These are phyloP conservation scores for Entomortierella parvispora DNA, from an alignment of 192 early-diverging fungal species.

Conservation along the genomic window DNA sequence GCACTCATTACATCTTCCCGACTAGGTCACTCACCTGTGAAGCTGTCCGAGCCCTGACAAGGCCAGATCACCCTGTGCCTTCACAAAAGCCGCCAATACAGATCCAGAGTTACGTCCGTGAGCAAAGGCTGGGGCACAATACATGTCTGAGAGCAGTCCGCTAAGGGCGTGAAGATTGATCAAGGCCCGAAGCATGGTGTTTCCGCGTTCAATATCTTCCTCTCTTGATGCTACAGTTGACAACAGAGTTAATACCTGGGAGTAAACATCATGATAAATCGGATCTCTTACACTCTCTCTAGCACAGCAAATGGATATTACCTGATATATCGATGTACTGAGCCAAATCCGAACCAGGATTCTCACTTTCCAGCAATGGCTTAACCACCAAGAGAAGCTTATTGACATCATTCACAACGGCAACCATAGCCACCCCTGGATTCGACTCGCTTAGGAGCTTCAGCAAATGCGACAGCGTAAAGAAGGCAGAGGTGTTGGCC, in stretches of 20 bases:
- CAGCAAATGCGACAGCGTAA: slow-evolving; percentile 77
- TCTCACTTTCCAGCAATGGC: slow-evolving; percentile 56
- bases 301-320: slow-evolving; percentile 15
- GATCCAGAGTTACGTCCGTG: slow-evolving; percentile 71
- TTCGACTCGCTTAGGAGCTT: slow-evolving; percentile 75
- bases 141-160: slow-evolving; percentile 76
- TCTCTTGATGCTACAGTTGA: slow-evolving; percentile 51
- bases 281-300: background rate
- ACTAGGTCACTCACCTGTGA: slow-evolving; percentile 60
- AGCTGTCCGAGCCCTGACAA: slow-evolving; percentile 66
- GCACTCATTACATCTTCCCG: background rate
- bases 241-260: background rate
- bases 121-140: slow-evolving; percentile 69
- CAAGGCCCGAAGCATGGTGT: slow-evolving; percentile 64
- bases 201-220: slow-evolving; percentile 52
- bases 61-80: slow-evolving; percentile 57
- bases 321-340: slow-evolving; percentile 73
- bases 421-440: slow-evolving; percentile 60
- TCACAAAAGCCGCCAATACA: slow-evolving; percentile 70
- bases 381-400: slow-evolving; percentile 53
- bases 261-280: background rate
- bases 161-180: slow-evolving; percentile 70
- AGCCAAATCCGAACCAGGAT: slow-evolving; percentile 50
- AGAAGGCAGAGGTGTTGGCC: slow-evolving; percentile 66
- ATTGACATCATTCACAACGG: slow-evolving; percentile 65